phyloP scores from a whole-genome alignment of 495 filamentous ascomycete species.

The Glonium stellatum region DNA sequence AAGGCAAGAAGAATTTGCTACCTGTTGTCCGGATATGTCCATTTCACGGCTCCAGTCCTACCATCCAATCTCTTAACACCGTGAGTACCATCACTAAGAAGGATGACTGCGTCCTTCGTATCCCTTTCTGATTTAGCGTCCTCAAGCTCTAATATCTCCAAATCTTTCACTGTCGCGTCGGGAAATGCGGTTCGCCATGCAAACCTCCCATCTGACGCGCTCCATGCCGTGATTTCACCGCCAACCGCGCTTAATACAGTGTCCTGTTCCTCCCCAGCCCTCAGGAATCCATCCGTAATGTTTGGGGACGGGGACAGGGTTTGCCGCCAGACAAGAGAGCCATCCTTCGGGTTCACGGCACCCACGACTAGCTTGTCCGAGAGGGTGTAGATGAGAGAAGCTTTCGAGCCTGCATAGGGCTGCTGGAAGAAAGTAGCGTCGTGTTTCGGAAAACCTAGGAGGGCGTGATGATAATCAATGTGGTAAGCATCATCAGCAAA shows the following conservation, averaged over 20 bases:
- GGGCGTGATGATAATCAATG: slow-evolving; percentile 86
- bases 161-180: slow-evolving; percentile 56
- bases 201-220: slow-evolving; percentile 69
- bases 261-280: slow-evolving; percentile 65
- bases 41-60: slow-evolving; percentile 63
- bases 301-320: slow-evolving; percentile 40
- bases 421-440: slow-evolving; percentile 92
- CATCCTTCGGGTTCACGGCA: slow-evolving; percentile 82
- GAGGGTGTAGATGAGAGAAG: slow-evolving; percentile 84
- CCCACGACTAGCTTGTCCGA: slow-evolving; percentile 75
- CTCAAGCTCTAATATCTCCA: slow-evolving; percentile 72
- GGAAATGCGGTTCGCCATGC: slow-evolving; percentile 60
- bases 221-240: slow-evolving; percentile 68
- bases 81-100: slow-evolving; percentile 52
- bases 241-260: slow-evolving; percentile 66
- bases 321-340: slow-evolving; percentile 81
- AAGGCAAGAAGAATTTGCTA: slow-evolving; percentile 19
- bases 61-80: slow-evolving; percentile 65
- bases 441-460: slow-evolving; percentile 73
- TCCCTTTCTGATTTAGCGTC: slow-evolving; percentile 41
- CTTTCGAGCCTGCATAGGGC: slow-evolving; percentile 70
- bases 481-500: slow-evolving; percentile 86
- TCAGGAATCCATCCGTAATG: slow-evolving; percentile 47
- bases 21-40: slow-evolving; percentile 66
- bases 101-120: slow-evolving; percentile 62